A percentile compares a stretch with the other conserved stretches of the same genome.
These are phyloP conservation scores for Pseudogymnoascus sp. DNA, from an alignment of 2,329 filamentous ascomycete genomes.

Conservation along the genomic window DNA sequence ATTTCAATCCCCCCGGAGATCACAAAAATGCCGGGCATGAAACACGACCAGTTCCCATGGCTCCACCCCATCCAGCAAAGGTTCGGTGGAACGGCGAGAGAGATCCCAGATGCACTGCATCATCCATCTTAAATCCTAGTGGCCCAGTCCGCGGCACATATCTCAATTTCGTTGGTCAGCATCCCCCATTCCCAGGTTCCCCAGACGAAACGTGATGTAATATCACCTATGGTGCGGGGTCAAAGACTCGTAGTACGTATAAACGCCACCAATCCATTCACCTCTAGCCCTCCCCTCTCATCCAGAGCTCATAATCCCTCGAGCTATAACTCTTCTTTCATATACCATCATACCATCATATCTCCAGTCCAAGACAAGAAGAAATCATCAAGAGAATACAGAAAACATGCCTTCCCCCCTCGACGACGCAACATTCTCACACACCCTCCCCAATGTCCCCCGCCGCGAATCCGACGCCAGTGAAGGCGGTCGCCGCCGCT, in stretches of 20 bases:
- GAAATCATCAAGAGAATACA: background rate
- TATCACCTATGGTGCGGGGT: background rate
- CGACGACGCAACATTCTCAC: background rate
- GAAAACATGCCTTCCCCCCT: background rate
- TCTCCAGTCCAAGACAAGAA: background rate
- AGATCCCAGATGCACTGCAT: background rate
- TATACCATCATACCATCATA: background rate
- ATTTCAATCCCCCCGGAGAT: background rate
- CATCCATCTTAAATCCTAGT: background rate
- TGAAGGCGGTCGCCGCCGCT: background rate
- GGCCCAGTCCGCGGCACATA: background rate
- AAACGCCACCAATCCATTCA: no score
- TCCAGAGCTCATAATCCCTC: background rate
- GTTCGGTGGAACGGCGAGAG: background rate
- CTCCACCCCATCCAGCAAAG: background rate
- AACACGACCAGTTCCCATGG: background rate
- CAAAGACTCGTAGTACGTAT: conserved; percentile 6
- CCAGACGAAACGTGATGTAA: conserved; percentile 1
- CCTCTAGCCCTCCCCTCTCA: background rate
- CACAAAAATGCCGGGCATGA: background rate
- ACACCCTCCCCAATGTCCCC: background rate
- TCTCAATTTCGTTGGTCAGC: background rate
- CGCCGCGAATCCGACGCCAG: background rate
- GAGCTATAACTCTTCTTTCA: background rate
- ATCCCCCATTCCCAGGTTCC: background rate